phyloP scores from a whole-genome alignment of 2,329 filamentous ascomycete species.

The Fusarium sp. region DNA sequence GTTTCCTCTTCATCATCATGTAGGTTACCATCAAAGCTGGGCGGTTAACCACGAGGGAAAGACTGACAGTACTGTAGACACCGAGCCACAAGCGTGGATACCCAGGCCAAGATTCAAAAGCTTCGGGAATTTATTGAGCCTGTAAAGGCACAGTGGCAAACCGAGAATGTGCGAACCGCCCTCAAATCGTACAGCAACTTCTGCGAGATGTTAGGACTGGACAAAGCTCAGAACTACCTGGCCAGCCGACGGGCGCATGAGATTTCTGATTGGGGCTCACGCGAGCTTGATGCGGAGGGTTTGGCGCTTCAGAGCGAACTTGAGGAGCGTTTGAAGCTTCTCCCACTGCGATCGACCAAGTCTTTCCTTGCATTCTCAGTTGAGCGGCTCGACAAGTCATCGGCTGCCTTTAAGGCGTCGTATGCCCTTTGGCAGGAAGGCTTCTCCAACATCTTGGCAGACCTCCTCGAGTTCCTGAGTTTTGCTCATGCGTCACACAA shows the following conservation, averaged over 20 bases:
- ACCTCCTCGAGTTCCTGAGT: slow-evolving; percentile 85
- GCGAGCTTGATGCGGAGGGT: slow-evolving; percentile 82
- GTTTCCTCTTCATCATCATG: slow-evolving; percentile 94
- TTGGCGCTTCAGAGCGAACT: slow-evolving; percentile 82
- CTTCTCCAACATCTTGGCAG: slow-evolving; percentile 85
- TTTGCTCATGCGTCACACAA: slow-evolving; percentile 95
- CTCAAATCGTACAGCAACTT: slow-evolving; percentile 84
- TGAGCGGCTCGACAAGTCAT: slow-evolving; percentile 83
- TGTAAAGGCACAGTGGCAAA: slow-evolving; percentile 83
- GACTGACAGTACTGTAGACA: slow-evolving; percentile 65
- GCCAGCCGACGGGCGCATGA: slow-evolving; percentile 78
- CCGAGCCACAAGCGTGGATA: slow-evolving; percentile 81
- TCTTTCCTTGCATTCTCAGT: slow-evolving; percentile 93
- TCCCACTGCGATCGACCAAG: slow-evolving; percentile 90
- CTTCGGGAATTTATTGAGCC: slow-evolving; percentile 85
- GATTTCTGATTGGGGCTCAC: slow-evolving; percentile 84
- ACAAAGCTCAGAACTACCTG: slow-evolving; percentile 85
- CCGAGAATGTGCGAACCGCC: slow-evolving; percentile 73
- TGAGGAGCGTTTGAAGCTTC: slow-evolving; percentile 77
- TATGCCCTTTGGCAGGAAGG: slow-evolving; percentile 86
- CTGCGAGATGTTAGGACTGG: slow-evolving; percentile 81
- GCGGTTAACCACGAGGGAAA: background rate
- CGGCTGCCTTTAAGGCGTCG: slow-evolving; percentile 79
- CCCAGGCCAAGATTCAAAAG: slow-evolving; percentile 76
- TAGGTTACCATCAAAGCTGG: slow-evolving; percentile 52